Conservation (phyloP, 192 early-diverging fungal species). For the Bifiguratus adelaidae region DNA sequence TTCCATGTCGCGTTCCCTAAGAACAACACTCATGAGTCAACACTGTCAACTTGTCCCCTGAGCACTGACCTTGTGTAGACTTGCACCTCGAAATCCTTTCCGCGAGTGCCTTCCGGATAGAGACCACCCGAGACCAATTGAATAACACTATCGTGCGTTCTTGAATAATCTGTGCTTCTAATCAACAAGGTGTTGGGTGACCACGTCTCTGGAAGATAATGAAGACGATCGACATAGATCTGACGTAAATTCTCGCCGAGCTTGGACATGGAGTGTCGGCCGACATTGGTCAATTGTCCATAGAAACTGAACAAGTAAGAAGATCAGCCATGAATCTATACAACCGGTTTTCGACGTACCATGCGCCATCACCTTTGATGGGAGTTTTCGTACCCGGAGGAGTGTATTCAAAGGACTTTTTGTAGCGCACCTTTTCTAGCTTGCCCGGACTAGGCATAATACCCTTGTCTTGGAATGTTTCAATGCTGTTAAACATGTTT, state of each 20-base stretch:
- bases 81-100: constrained; percentile 5
- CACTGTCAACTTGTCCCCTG: neutral
- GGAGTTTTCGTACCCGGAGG: neutral
- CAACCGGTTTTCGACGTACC: neutral
- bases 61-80: constrained; percentile 26
- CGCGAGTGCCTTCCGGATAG: constrained; percentile 14
- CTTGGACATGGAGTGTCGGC: constrained; percentile 13
- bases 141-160: constrained; percentile 24
- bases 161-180: constrained; percentile 17
- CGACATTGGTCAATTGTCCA: constrained; percentile 22
- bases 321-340: neutral
- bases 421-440: neutral
- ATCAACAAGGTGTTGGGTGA: constrained; percentile 11
- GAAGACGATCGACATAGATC: constrained; percentile 19
- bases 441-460: too few relatives aligned
- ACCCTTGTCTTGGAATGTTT: constrained; percentile 3
- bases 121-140: constrained; percentile 22
- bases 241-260: constrained; percentile 16
- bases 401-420: neutral
- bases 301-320: constrained; percentile 9
- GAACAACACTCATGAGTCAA: neutral
- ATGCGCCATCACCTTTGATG: neutral
- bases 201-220: constrained; percentile 10
- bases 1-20: constrained; percentile 16
- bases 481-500: constrained; percentile 13